Base-by-base conservation (phyloP, 306 rosid species). In the Elaeagnus macrophylla region DNA sequence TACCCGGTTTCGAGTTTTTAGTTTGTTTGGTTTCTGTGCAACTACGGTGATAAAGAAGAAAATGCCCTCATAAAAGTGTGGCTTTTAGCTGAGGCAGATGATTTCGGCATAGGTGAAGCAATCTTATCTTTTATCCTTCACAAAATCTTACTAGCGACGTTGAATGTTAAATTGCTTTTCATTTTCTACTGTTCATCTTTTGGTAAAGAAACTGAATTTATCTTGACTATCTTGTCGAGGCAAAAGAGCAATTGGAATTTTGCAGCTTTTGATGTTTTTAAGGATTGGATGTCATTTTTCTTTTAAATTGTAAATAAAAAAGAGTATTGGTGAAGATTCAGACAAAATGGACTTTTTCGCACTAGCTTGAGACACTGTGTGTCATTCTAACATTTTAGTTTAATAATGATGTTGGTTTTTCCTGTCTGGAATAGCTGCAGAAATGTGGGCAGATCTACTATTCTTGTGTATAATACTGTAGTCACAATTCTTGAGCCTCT, bases 261-360 rank as follows among this genome's bases (percentile, higher is more conserved):
- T 38, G 32, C 16, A 59, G 49, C 75, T 77, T 79, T 82, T 69
- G 66, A 59, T 56, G 78, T 47, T 80, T 75, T 77, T 72, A 64
- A 75, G 83, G 64, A 71, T 61, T 62, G 46, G 72, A 68, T 71
- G 62, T 58, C 70, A 51, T 73, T 47, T 66, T 47, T 39, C 77
- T 32, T 37, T 57, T 56, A 51, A 56, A 72, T 68, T 70, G 32
- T 78, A 59, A 36, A 60, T 58, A 62, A 59, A 60, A 60, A 48
- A 75, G n/a, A 66, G 71, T 81, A 66, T 68, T 73, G 55, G 56
- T 66, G 82, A 84, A 82, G 95, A 67, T 73, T 75, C 80, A 57
- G 72, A 75, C 68, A 76, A 70, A 73, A 52, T 52, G 71, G 40
- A 45, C 68, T 59, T 70, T 62, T 59, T 53, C 41, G 19, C 51